Evolutionary conservation across 1,139 yeast species (phyloP), one percentile per base, ranked within the genome.

Genomic region (Debaryomyces sp.): DNA sequence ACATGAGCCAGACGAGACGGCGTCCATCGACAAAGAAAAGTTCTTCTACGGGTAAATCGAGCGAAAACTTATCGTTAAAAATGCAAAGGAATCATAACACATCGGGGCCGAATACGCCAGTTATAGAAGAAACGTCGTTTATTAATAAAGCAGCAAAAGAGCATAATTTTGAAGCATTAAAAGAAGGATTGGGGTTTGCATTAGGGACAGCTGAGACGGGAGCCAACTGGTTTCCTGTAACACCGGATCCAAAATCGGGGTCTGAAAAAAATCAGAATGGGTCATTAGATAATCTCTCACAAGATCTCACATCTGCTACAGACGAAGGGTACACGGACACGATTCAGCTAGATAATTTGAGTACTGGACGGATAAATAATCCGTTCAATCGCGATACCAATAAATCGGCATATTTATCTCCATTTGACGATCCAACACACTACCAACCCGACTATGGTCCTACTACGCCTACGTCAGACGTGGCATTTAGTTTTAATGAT

Each of bases 121-220:
- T 32, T 5, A 40, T 39, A 18, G 43, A 45, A 15, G 37, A 33
- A 10, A 50, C 27, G 18, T 49, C 66, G n/a, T 55, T 55, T 37
- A 55, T 64, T 24, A 55, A 57, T 33, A 63, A 63, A 23, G 73
- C 72, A 6, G 60, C 70, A 2, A 60, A 61, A 35, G 64, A 60
- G 21, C 62, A 62, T 38, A 73, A 72, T 49, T 61, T 71, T 24
- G 67, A 68, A 43, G 73, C 71, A 27, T 55, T 75, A 30, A 63
- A 66, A 42, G 71, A 71, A 52, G 78, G 78, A 4, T 54, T 75
- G 18, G 62, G 62, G 34, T 65, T 62, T 51, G 80, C 79, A 1
- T 58, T 75, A 27, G 79, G 80, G 1, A 57, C 70, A 3, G 53
- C 54, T 9, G 57, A 58, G 4, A 54, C 58, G 6, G 62, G 50